Conservation (phyloP, 495 filamentous ascomycete genomes). For the Bacidia gigantensis region DNA sequence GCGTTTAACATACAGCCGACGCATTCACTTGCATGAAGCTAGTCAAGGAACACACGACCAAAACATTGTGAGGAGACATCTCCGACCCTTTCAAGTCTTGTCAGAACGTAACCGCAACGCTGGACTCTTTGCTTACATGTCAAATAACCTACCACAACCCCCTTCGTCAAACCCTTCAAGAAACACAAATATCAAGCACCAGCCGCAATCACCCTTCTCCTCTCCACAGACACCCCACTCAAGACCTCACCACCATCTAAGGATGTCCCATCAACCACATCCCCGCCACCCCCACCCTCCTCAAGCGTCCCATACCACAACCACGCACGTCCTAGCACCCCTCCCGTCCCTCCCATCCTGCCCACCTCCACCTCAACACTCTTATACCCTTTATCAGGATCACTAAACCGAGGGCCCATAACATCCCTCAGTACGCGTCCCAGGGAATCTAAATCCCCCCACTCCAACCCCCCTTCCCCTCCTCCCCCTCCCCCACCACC, state of each 20-base stretch:
- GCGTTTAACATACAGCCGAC: too few species aligned
- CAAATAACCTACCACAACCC: too few species aligned
- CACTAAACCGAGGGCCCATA: not conserved
- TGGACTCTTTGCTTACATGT: too few species aligned
- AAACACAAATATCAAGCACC: too few species aligned
- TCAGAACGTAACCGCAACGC: too few species aligned
- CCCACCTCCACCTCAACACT: not conserved
- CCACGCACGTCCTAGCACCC: not conserved
- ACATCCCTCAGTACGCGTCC: not conserved
- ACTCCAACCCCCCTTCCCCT: not conserved
- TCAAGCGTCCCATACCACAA: not conserved
- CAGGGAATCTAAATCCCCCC: not conserved
- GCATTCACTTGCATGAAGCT: too few species aligned
- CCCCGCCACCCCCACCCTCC: not conserved
- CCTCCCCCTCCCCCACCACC: too few species aligned
- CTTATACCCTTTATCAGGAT: not conserved
- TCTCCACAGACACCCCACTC: not conserved
- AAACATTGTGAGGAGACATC: too few species aligned
- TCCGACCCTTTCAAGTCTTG: too few species aligned
- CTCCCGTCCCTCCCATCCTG: not conserved
- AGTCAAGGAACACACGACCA: too few species aligned
- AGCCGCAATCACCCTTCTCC: too few species aligned
- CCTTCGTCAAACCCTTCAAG: too few species aligned
- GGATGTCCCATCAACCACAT: not conserved
- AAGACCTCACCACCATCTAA: not conserved